Evolutionary conservation across 306 rosid species (phyloP).

Genomic region (Fagus crenata): DNA sequence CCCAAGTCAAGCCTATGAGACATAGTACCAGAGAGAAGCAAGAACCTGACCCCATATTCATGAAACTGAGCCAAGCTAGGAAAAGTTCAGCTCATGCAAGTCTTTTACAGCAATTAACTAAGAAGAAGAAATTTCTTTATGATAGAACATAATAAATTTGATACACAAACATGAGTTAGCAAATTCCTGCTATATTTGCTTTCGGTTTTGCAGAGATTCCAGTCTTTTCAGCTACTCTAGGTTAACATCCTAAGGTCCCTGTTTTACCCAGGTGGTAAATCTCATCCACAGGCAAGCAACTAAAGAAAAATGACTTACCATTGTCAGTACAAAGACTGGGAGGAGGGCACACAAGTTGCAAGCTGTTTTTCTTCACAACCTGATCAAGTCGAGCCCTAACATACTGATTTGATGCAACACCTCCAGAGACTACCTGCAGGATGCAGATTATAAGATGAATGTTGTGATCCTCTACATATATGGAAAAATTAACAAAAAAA

Average conservation of each 20-base stretch:
- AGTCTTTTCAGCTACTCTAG: neutral
- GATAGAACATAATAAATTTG: neutral
- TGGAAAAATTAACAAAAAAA: constrained; percentile 19
- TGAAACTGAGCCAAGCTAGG: neutral
- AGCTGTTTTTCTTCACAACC: constrained; percentile 62
- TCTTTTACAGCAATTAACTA: neutral
- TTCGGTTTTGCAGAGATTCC: neutral
- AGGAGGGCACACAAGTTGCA: constrained; percentile 89
- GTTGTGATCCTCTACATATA: constrained; percentile 8
- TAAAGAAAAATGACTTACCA: constrained; percentile 50
- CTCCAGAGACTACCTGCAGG: constrained; percentile 87
- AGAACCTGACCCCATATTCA: neutral
- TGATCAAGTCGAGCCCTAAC: constrained; percentile 74
- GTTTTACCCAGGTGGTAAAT: neutral
- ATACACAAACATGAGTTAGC: neutral
- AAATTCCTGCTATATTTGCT: neutral
- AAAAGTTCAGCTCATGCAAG: neutral
- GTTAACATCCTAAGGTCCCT: constrained; percentile 1
- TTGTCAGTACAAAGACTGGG: constrained; percentile 95
- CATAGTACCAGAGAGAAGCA: too few relatives aligned
- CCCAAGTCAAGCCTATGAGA: too few relatives aligned
- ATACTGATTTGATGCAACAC: constrained; percentile 90
- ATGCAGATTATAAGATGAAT: constrained; percentile 28
- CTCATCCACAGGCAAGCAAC: constrained; percentile 26
- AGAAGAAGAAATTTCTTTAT: too few relatives aligned